These are phyloP conservation scores for Erythrophleum ivorense DNA, from an alignment of 331 rosid genomes.

Conservation along the genomic window DNA sequence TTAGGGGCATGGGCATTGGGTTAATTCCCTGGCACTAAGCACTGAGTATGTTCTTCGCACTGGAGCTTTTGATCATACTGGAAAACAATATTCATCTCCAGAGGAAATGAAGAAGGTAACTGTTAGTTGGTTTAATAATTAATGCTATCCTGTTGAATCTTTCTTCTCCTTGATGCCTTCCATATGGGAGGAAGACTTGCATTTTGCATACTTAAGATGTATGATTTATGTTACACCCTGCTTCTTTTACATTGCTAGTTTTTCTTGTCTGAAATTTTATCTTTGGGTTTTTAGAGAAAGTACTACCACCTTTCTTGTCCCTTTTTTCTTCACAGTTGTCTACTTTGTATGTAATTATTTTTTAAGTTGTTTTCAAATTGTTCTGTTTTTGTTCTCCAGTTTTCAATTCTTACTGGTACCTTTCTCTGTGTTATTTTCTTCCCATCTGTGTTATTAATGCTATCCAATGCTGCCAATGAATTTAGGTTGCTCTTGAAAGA, in stretches of 20 bases:
- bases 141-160: conserved; percentile 5
- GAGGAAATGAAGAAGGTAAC: conserved; percentile 92
- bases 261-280: background rate
- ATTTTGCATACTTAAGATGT: background rate
- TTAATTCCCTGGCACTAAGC: conserved; percentile 93
- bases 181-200: background rate
- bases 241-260: background rate
- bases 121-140: conserved; percentile 29
- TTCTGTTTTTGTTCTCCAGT: background rate
- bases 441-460: conserved; percentile 23
- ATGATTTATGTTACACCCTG: background rate
- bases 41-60: conserved; percentile 95
- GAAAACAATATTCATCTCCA: conserved; percentile 74
- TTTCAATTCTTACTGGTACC: background rate
- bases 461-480: conserved; percentile 24
- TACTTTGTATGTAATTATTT: background rate
- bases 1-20: conserved; percentile 99
- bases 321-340: conserved; percentile 2
- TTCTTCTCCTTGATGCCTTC: background rate
- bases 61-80: conserved; percentile 94
- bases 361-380: background rate
- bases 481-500: conserved; percentile 93
- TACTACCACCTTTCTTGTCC: background rate
- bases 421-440: conserved; percentile 5
- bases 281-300: background rate